Base-by-base conservation (phyloP, 2,329 filamentous ascomycete genomes). In the Hypoxylon sp. region DNA sequence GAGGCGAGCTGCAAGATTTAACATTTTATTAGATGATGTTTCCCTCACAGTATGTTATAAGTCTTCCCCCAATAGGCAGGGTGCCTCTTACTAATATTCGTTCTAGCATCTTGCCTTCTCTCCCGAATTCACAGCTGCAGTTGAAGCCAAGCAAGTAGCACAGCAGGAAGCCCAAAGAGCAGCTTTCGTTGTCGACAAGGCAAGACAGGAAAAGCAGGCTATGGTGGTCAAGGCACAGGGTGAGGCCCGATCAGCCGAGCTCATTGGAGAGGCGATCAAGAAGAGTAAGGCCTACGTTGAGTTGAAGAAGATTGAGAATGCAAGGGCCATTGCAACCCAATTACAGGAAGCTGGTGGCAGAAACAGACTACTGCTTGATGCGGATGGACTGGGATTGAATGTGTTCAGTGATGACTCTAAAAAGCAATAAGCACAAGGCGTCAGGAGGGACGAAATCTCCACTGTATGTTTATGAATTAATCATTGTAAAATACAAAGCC, bases 261-360 rank as follows among this genome's bases (percentile, higher is more conserved):
- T 99, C 72, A 98, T 99, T 78, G 96, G 96, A 82, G 96, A 99
- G 59, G 96, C 96, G 69, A 97, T 99, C 90, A 99, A 98, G 93
- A 99, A 98, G 92, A 97, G 88, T 86, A 92, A 94, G 84, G 92
- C 94, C 73, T 99, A 99, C 81, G 90, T 99, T 71, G 96, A 98
- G 83, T 88, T 99, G 79, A 93, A 97, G 84, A 96, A 97, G 87
- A 97, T 99, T 77, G 96, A 99, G 85, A 99, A 98, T 78, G 96
- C 96, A 5, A 88, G 93, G 74, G 87, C 89, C 63, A 97, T 99
- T 81, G 96, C 96, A n/a, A 82, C 87, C 74, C 91, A 97, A 74
- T 81, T 99, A 76, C 93, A 98, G 82, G 94, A 97, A 81, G 87
- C 87, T 64, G 92, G 93, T 67, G 91, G 93, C 80, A 91, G 90